Conservation (phyloP, 2,329 filamentous ascomycete species). For the Salinomyces thailandicus region DNA sequence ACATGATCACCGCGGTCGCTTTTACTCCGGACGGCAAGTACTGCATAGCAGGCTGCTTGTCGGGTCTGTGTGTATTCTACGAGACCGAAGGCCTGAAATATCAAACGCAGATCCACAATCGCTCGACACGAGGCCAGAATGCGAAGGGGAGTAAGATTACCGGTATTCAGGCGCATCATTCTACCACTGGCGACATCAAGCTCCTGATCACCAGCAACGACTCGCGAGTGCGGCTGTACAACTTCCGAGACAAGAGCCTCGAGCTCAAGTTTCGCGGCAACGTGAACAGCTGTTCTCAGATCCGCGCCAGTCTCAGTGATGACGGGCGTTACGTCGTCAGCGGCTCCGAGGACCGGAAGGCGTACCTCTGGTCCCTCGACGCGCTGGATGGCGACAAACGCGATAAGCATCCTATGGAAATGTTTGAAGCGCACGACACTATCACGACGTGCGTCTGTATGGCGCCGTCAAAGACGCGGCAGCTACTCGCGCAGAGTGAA, state of each 20-base stretch:
- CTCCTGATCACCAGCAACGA: constrained; percentile 91
- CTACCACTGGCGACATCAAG: constrained; percentile 59
- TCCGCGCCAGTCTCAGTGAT: constrained; percentile 79
- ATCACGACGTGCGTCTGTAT: constrained; percentile 85
- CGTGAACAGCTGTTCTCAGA: constrained; percentile 82
- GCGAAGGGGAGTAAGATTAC: constrained; percentile 97
- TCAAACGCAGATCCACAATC: constrained; percentile 80
- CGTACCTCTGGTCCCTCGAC: constrained; percentile 78
- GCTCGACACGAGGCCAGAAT: constrained; percentile 83
- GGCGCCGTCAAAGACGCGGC: constrained; percentile 67
- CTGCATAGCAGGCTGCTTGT: constrained; percentile 78
- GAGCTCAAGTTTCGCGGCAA: constrained; percentile 88
- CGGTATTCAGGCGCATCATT: constrained; percentile 66
- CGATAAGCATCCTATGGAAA: constrained; percentile 74
- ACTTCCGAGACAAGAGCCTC: constrained; percentile 69
- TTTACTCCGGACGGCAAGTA: constrained; percentile 89
- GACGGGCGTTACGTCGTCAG: constrained; percentile 79
- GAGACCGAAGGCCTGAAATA: constrained; percentile 83
- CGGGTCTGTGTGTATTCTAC: constrained; percentile 79
- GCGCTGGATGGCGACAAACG: constrained; percentile 52
- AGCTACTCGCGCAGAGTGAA: constrained; percentile 66
- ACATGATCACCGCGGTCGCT: constrained; percentile 86
- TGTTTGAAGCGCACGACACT: constrained; percentile 80
- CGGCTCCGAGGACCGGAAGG: constrained; percentile 81
- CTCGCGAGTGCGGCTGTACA: constrained; percentile 82